Conservation (phyloP, 75 land plant genomes). For the Cryptomeria japonica region DNA sequence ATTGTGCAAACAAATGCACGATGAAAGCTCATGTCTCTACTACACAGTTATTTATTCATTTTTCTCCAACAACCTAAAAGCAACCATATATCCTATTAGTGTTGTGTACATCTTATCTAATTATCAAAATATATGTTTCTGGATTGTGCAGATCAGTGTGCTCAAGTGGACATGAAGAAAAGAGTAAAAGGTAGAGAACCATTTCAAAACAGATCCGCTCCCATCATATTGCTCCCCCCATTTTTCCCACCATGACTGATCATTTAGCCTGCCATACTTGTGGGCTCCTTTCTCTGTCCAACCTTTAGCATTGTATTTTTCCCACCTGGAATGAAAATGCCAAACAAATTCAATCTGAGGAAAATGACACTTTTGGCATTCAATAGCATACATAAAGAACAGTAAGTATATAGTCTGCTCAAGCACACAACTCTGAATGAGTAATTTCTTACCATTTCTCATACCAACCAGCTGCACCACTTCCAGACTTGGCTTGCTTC, state of each 20-base stretch:
- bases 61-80: neutral
- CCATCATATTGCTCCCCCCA: conserved; percentile 99
- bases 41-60: neutral
- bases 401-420: neutral
- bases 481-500: conserved; percentile 94
- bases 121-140: neutral
- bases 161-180: neutral
- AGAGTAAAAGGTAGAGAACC: conserved; percentile 37
- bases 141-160: neutral
- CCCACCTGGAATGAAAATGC: conserved; percentile 72
- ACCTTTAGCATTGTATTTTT: conserved; percentile 96
- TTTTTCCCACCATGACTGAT: conserved; percentile 99
- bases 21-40: neutral
- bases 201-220: conserved; percentile 90
- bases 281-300: conserved; percentile 99
- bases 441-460: conserved; percentile 80
- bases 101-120: neutral
- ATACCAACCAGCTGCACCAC: conserved; percentile 91
- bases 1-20: neutral
- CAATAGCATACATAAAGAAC: neutral
- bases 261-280: conserved; percentile 92
- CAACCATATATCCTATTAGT: no score
- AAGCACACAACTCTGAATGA: neutral
- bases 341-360: neutral
- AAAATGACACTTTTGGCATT: neutral